phyloP scores from a whole-genome alignment of 257 asterid genomes.

The Salvia rosmarinus region DNA sequence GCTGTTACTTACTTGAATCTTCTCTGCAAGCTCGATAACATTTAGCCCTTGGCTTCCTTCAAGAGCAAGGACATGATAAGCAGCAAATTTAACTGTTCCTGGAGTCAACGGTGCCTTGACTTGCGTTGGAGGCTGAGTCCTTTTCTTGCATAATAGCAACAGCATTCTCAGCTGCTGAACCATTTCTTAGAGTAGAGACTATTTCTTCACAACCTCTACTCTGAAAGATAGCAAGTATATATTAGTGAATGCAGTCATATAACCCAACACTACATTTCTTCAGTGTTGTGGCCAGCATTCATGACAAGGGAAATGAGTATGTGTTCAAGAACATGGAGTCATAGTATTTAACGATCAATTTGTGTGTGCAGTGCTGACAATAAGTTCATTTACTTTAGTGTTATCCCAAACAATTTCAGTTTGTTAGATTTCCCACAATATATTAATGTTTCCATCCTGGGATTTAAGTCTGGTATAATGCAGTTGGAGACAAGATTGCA shows the following conservation, averaged over 20 bases:
- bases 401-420: constrained; percentile 6
- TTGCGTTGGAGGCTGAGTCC: constrained; percentile 77
- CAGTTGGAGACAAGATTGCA: constrained; percentile 12
- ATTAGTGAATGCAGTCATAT: constrained; percentile 29
- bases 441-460: background rate
- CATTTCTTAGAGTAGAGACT: constrained; percentile 83
- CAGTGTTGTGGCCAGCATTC: background rate
- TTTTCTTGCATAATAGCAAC: constrained; percentile 91
- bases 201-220: constrained; percentile 86
- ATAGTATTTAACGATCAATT: background rate
- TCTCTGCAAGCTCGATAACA: constrained; percentile 93
- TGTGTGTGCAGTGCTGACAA: constrained; percentile 11
- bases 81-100: constrained; percentile 99
- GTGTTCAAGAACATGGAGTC: constrained; percentile 8
- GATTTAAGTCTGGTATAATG: background rate
- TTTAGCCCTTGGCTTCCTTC: constrained; percentile 96
- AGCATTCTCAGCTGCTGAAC: constrained; percentile 93
- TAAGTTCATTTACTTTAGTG: background rate
- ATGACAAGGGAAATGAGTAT: background rate
- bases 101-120: constrained; percentile 97
- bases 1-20: constrained; percentile 78
- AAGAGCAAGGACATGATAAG: constrained; percentile 98
- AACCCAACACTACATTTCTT: constrained; percentile 14
- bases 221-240: constrained; percentile 50
- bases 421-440: background rate